Evolutionary conservation across 768 basidiomycete species (phyloP).

Genomic region (Xerocomellus intermedius): DNA sequence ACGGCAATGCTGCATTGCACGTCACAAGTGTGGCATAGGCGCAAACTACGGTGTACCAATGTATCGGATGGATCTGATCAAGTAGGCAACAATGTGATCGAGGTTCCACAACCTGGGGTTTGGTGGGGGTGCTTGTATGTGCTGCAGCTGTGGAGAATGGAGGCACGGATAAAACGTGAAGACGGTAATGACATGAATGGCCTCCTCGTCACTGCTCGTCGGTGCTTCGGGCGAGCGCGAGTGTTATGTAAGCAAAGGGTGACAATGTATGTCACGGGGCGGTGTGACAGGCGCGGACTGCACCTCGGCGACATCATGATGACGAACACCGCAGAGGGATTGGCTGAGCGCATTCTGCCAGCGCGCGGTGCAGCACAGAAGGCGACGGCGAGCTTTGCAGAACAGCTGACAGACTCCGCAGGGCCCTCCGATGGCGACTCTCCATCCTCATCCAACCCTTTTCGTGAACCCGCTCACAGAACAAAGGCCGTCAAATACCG

Average conservation of each 20-base stretch:
- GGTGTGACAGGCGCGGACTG: slow-evolving; percentile 14
- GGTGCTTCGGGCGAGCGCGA: not conserved
- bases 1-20: slow-evolving; percentile 12
- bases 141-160: slow-evolving; percentile 10
- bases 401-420: slow-evolving; percentile 31
- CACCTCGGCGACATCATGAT: slow-evolving; percentile 6
- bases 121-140: slow-evolving; percentile 7
- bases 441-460: slow-evolving; percentile 18
- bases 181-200: slow-evolving; percentile 11
- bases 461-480: slow-evolving; percentile 23
- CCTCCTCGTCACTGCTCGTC: not conserved
- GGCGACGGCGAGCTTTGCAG: slow-evolving; percentile 33
- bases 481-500: slow-evolving; percentile 33
- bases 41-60: not conserved
- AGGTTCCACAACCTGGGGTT: slow-evolving; percentile 6
- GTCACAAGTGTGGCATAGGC: slow-evolving; percentile 12
- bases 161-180: slow-evolving; percentile 21
- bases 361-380: slow-evolving; percentile 35
- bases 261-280: slow-evolving; percentile 8
- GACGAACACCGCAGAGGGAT: slow-evolving; percentile 9
- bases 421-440: slow-evolving; percentile 25
- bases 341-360: slow-evolving; percentile 20
- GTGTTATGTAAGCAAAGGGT: slow-evolving; percentile 18
- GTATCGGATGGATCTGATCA: slow-evolving; percentile 20
- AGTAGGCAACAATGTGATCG: slow-evolving; percentile 1